phyloP scores from a whole-genome alignment of 2,329 filamentous ascomycete species.

The Arthrobotrys megalospora region DNA sequence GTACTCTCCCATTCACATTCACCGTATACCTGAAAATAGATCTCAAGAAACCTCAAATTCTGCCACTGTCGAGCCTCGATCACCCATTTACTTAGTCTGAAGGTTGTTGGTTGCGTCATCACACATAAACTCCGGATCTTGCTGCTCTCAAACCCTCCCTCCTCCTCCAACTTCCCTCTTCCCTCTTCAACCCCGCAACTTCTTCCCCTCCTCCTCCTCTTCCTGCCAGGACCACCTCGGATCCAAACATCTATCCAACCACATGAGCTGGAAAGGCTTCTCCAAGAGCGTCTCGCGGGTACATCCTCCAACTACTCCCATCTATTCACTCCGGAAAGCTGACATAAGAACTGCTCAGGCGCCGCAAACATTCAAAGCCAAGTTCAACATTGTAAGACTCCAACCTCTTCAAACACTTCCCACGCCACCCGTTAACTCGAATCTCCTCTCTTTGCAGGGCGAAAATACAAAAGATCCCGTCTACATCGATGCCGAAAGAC shows the following conservation, averaged over 20 bases:
- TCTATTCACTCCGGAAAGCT: constrained; percentile 64
- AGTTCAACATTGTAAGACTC: constrained; percentile 82
- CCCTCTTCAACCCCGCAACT: constrained; percentile 31
- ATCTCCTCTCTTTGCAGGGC: constrained; percentile 69
- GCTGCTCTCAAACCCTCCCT: constrained; percentile 19
- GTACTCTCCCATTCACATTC: no score
- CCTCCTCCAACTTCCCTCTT: constrained; percentile 37
- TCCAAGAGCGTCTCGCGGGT: constrained; percentile 90
- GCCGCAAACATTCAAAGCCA: constrained; percentile 90
- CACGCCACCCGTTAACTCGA: background rate
- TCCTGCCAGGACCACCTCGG: background rate
- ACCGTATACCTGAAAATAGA: no score
- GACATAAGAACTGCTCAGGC: constrained; percentile 71
- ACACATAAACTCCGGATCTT: constrained; percentile 41
- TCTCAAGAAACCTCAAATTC: background rate
- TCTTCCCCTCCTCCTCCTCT: constrained; percentile 19
- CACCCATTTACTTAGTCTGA: background rate
- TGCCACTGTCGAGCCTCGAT: background rate
- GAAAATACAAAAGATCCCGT: constrained; percentile 95
- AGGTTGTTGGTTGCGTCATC: constrained; percentile 51
- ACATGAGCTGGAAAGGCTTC: constrained; percentile 98
- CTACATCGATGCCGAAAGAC: constrained; percentile 92
- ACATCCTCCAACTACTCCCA: constrained; percentile 67
- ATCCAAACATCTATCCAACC: constrained; percentile 25
- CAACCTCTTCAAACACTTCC: constrained; percentile 16